A percentile compares a stretch with the other conserved stretches of the same genome.
Conservation (phyloP, 148 eudicot genomes). For the Chenopodium suecicum region DNA sequence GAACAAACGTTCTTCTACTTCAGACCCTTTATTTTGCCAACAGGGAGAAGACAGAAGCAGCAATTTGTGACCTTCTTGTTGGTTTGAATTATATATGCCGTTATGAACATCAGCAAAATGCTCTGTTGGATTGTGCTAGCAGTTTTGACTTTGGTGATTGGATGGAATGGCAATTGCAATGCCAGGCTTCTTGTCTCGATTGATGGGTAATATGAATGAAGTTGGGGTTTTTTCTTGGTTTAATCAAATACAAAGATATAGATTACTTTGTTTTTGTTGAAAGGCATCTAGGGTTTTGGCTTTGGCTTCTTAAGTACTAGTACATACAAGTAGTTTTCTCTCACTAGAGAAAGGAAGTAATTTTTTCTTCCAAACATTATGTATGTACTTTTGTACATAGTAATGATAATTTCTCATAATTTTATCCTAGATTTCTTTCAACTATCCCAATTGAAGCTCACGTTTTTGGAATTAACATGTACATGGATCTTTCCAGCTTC, state of each 20-base stretch:
- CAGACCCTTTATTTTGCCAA: conserved; percentile 92
- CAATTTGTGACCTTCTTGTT: conserved; percentile 72
- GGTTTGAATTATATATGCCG: conserved; percentile 88
- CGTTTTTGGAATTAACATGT: neutral
- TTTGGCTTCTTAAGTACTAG: conserved; percentile 24
- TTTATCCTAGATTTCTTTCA: neutral
- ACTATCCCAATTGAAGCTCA: neutral
- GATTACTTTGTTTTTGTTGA: conserved; percentile 24
- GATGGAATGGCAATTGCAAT: conserved; percentile 85
- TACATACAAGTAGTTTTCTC: conserved; percentile 26
- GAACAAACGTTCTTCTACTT: conserved; percentile 72
- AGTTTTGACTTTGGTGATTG: conserved; percentile 88
- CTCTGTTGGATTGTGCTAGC: conserved; percentile 82
- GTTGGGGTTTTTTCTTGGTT: conserved; percentile 12
- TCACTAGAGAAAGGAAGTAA: neutral
- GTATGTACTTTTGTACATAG: conserved; percentile 27
- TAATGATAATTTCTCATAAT: conserved; percentile 11
- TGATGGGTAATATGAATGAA: conserved; percentile 18
- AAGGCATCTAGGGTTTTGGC: conserved; percentile 34
- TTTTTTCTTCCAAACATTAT: conserved; percentile 17
- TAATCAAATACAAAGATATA: conserved; percentile 8
- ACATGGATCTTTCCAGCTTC: too few relatives aligned
- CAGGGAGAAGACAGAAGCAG: conserved; percentile 65
- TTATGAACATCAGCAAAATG: conserved; percentile 92
- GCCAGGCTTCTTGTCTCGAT: conserved; percentile 41